Base-by-base conservation (phyloP, 2,329 filamentous ascomycete species). In the Aureobasidium lini region DNA sequence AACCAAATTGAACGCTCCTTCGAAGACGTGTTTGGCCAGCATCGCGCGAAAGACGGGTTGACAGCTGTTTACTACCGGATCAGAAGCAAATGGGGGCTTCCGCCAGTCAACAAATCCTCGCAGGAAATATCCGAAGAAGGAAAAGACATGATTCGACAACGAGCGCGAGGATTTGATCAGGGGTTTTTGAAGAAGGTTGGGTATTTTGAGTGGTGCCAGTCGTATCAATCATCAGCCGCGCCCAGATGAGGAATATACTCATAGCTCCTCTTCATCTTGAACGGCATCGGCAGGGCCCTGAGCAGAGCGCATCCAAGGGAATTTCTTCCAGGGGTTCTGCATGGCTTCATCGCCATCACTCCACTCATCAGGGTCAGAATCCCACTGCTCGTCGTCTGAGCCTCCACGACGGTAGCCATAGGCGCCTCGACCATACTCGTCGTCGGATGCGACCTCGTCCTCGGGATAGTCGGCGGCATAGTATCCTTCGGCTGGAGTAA, bases 401-500 rank as follows among this genome's bases (percentile, higher is more conserved):
- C 63, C 69, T 1, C 65, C 69, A 16, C 64, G 62, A 2, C 73
- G 65, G 61, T 76, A 77, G 31, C 70, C 68, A 61, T 79, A 78
- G 8, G 74, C 68, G 47, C 73, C 70, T 2, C 71, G 64, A 44
- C 77, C 81, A 62, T 79, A 82, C 69, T 87, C 84, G 64, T 88
- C 85, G 65, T 90, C 87, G 15, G 84, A 86, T 46, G 84, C 85
- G 13, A 90, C 80, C 69, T 92, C 88, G 57, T 92, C 88, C 62
- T 92, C 88, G 0, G 88, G 88, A 65, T 92, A 92, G 69, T 92
- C 88, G 57, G 87, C 86, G 3, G 85, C 84, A 68, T 91, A 90
- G 71, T 90, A 85, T 66, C 90, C 87, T 69, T 92, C 88, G 37
- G 88, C 86, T 63, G 49, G 49, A 46, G 31, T 18, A 29, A 46